phyloP scores from a whole-genome alignment of 768 basidiomycete species.

The Lentinus brumalis region DNA sequence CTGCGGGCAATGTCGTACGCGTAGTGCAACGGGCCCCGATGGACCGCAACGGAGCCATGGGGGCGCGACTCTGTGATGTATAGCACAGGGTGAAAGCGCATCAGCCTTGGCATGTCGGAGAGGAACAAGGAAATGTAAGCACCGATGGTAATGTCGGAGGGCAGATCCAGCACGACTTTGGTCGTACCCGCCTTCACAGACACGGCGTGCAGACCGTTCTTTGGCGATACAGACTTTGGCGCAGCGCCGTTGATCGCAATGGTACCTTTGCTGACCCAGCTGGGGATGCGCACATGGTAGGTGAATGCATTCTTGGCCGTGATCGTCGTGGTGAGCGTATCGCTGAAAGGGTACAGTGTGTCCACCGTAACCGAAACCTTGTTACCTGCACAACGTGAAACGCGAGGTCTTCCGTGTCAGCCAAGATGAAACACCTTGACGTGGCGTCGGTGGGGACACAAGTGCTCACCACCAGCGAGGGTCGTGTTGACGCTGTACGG shows the following conservation, averaged over 20 bases:
- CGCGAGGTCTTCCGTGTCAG: too few species aligned
- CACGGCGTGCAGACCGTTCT: constrained; percentile 48
- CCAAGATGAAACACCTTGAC: neutral
- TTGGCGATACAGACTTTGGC: constrained; percentile 40
- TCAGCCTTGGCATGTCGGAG: neutral
- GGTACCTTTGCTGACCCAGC: constrained; percentile 50
- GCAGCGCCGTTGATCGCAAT: constrained; percentile 41
- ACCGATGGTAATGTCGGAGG: constrained; percentile 51
- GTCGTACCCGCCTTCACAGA: constrained; percentile 44
- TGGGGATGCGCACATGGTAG: constrained; percentile 51
- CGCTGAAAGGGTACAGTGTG: constrained; percentile 55
- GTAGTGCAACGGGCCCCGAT: constrained; percentile 56
- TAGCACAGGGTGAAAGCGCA: neutral
- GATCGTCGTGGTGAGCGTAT: constrained; percentile 48
- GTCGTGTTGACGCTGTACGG: constrained; percentile 46
- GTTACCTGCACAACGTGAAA: constrained; percentile 35
- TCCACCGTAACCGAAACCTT: constrained; percentile 46
- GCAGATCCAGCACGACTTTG: constrained; percentile 45
- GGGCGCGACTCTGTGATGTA: constrained; percentile 45
- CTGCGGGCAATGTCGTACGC: constrained; percentile 50
- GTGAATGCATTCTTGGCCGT: constrained; percentile 45
- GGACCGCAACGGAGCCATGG: constrained; percentile 53
- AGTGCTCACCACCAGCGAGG: constrained; percentile 38
- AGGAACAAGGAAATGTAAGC: neutral
- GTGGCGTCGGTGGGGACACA: neutral